Base-by-base conservation (phyloP, 208 protist species). In the Wallacemonas collosoma region DNA sequence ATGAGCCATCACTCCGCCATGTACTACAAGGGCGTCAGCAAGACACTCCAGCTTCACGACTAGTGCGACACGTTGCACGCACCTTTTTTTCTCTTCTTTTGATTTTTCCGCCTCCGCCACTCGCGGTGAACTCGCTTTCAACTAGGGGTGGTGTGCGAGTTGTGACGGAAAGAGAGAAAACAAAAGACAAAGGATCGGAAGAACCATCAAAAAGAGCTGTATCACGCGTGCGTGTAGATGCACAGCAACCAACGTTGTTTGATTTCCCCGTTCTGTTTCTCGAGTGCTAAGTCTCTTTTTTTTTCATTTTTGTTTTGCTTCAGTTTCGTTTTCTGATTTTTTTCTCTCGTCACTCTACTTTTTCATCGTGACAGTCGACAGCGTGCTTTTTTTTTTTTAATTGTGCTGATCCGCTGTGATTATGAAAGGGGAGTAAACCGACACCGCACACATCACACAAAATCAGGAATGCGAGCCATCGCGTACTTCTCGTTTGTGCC, bases 1-100 rank as follows among this genome's bases (percentile, higher is more conserved):
- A 76, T 88, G 51, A 36, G 60, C n/a, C 48, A 51, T 44, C 66
- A 75, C 61, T 71, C 79, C 0, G 1, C 57, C 1, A 76, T 76
- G 63, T 92, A 92, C 72, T 89, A 78, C 63, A n/a, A 48, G 0
- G 48, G 60, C 0, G 12, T 92, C 9, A 76, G 58, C 17, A 60
- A 80, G 39, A 15, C 69, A 4, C 56, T 86, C 62, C 14, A 68
- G 50, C n/a, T 38, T 57, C 47, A 44, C 48, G 35, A 54, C 60
- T 44, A 63, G 38, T 38, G 26, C 26, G 26, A 26, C 26, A 26
- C 26, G 0, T 26, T 0, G 26, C 26, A 26, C 26, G 26, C 47
- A 51, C 47, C 39, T 36, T 48, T 9, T 5, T n/a, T 57, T 14
- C 54, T 70, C 41, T 41, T 70, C 41, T 44, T 70, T 57, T 51